These are phyloP conservation scores for Fulvia fulva DNA, from an alignment of 2,329 filamentous ascomycete genomes.

Conservation along the genomic window DNA sequence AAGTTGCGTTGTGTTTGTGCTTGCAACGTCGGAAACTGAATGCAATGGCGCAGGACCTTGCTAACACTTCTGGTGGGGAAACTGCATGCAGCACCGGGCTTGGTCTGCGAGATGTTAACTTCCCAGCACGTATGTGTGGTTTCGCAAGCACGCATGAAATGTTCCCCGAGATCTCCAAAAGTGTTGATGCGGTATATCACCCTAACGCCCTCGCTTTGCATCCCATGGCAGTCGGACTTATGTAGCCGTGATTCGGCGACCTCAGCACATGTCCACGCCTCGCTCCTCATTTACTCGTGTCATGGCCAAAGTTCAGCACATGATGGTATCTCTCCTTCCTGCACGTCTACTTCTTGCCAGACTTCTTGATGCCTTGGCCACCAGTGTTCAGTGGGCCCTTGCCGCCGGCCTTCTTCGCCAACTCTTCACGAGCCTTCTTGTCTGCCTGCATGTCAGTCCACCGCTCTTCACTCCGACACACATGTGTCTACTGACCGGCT, in stretches of 20 bases:
- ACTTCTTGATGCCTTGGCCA: constrained; percentile 92
- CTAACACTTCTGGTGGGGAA: too few species aligned
- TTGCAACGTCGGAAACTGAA: too few species aligned
- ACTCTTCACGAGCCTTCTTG: constrained; percentile 72
- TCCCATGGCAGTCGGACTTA: background rate
- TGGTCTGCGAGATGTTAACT: background rate
- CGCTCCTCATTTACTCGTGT: background rate
- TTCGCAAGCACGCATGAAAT: background rate
- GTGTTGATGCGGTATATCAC: constrained; percentile 8
- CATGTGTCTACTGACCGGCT: constrained; percentile 63
- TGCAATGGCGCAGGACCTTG: too few species aligned
- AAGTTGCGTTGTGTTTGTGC: background rate
- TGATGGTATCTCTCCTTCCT: background rate
- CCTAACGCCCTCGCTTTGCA: constrained; percentile 6
- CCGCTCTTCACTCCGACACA: background rate
- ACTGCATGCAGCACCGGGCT: too few species aligned
- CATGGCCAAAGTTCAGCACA: background rate
- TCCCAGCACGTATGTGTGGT: background rate
- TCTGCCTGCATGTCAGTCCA: constrained; percentile 33
- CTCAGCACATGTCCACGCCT: background rate
- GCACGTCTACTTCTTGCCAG: constrained; percentile 76
- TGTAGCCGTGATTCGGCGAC: background rate
- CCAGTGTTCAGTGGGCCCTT: constrained; percentile 87
- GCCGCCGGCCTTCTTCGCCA: constrained; percentile 77
- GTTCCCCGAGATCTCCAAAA: background rate